A percentile compares a stretch with the other conserved stretches of the same genome.
phyloP scores from a whole-genome alignment of 495 filamentous ascomycete species.

The Talaromyces stipitatus region DNA sequence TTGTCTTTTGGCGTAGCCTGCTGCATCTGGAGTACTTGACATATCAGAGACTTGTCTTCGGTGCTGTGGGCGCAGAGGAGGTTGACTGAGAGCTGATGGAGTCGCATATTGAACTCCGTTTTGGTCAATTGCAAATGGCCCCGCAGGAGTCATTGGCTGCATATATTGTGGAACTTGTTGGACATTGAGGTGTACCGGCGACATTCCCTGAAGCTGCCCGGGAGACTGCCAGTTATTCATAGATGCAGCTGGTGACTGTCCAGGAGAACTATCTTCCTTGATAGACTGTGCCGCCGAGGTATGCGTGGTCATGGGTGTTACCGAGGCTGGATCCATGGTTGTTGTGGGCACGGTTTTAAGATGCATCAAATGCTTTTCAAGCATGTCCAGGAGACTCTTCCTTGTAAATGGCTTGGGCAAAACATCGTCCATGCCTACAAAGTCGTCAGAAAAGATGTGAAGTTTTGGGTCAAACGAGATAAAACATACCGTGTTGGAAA shows the following conservation, averaged over 20 bases:
- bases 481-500: constrained; percentile 76
- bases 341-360: constrained; percentile 53
- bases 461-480: neutral
- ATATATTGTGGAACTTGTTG: constrained; percentile 46
- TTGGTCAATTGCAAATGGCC: constrained; percentile 42
- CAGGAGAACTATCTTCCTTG: constrained; percentile 79
- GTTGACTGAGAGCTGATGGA: constrained; percentile 41
- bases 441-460: constrained; percentile 8
- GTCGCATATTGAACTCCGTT: constrained; percentile 44
- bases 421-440: constrained; percentile 94
- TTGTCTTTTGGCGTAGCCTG: constrained; percentile 52
- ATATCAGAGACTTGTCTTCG: constrained; percentile 63
- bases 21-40: constrained; percentile 46
- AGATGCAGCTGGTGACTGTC: constrained; percentile 63
- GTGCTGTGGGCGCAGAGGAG: constrained; percentile 38
- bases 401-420: constrained; percentile 96
- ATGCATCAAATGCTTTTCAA: constrained; percentile 81
- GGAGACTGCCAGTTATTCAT: constrained; percentile 69
- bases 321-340: constrained; percentile 18
- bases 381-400: constrained; percentile 82
- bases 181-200: constrained; percentile 45
- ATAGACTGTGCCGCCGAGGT: constrained; percentile 52
- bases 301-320: constrained; percentile 43
- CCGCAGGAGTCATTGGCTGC: constrained; percentile 32
- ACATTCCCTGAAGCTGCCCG: constrained; percentile 55